Conservation (phyloP, 306 rosid genomes). For the Glycine tomentella region DNA sequence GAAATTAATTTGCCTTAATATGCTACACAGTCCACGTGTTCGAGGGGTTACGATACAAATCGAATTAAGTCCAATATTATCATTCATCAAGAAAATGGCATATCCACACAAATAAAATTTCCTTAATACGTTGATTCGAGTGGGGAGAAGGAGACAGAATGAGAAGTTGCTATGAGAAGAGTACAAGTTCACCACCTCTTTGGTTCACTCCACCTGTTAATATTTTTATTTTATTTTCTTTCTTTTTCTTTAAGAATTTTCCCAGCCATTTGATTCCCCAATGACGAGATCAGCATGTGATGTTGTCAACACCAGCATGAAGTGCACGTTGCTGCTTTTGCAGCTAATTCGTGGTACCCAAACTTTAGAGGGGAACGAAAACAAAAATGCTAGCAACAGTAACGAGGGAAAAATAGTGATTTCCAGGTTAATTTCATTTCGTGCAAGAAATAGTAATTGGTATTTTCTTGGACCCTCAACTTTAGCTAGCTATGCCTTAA, state of each 20-base stretch:
- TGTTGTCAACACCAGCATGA: conserved; percentile 38
- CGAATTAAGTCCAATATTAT: conserved; percentile 1
- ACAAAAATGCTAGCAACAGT: neutral
- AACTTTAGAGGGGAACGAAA: neutral
- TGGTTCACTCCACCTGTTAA: conserved; percentile 19
- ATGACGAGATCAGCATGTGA: conserved; percentile 58
- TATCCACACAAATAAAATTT: neutral
- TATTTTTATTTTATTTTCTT: neutral
- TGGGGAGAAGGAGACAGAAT: conserved; percentile 40
- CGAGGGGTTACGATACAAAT: conserved; percentile 34
- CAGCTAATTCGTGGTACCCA: conserved; percentile 8
- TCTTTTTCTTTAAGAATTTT: neutral
- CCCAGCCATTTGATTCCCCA: conserved; percentile 54
- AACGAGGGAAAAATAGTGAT: neutral
- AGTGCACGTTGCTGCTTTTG: conserved; percentile 55
- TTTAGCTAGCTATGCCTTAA: conserved; percentile 23
- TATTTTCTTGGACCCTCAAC: conserved; percentile 29
- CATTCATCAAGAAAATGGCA: neutral
- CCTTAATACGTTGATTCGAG: conserved; percentile 8
- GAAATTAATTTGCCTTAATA: conserved; percentile 37
- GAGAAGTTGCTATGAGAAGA: conserved; percentile 38
- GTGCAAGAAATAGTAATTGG: conserved; percentile 40
- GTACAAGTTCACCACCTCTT: conserved; percentile 36
- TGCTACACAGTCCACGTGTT: conserved; percentile 31
- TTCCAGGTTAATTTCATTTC: conserved; percentile 39